These are phyloP conservation scores for Nakazawaea peltata DNA, from an alignment of 805 yeast genomes.

Conservation along the genomic window DNA sequence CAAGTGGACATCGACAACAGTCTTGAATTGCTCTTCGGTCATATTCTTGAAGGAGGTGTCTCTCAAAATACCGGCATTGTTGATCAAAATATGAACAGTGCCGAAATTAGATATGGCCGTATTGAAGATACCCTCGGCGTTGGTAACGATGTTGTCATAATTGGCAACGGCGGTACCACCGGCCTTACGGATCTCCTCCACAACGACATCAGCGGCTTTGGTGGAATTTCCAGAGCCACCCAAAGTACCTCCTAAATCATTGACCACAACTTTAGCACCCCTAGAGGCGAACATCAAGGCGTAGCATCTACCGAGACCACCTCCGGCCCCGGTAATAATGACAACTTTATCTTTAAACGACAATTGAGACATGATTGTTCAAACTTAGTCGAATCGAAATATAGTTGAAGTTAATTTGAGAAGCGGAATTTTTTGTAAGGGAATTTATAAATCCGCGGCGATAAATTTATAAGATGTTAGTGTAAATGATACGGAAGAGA, in stretches of 20 bases:
- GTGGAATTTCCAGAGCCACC: constrained; percentile 63
- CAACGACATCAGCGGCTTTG: constrained; percentile 83
- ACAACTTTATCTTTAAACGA: constrained; percentile 80
- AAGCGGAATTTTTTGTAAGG: no score
- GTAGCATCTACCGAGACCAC: constrained; percentile 87
- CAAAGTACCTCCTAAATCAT: constrained; percentile 84
- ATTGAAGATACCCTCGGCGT: constrained; percentile 77
- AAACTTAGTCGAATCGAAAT: no score
- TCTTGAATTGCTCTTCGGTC: constrained; percentile 70
- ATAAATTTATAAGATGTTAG: no score
- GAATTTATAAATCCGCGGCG: no score
- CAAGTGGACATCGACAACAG: constrained; percentile 81
- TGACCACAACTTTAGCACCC: constrained; percentile 93
- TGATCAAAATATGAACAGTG: constrained; percentile 78
- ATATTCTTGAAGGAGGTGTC: constrained; percentile 84
- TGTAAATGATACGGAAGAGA: no score
- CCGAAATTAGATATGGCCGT: constrained; percentile 86
- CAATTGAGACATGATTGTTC: constrained; percentile 22
- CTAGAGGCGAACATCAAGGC: constrained; percentile 81
- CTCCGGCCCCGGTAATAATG: constrained; percentile 95
- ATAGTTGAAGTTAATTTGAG: no score
- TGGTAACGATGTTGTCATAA: constrained; percentile 78
- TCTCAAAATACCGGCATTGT: constrained; percentile 92
- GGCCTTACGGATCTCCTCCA: constrained; percentile 62
- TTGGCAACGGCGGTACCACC: constrained; percentile 93